Conservation (phyloP, 805 yeast species). For the Blastobotrys attinorum region DNA sequence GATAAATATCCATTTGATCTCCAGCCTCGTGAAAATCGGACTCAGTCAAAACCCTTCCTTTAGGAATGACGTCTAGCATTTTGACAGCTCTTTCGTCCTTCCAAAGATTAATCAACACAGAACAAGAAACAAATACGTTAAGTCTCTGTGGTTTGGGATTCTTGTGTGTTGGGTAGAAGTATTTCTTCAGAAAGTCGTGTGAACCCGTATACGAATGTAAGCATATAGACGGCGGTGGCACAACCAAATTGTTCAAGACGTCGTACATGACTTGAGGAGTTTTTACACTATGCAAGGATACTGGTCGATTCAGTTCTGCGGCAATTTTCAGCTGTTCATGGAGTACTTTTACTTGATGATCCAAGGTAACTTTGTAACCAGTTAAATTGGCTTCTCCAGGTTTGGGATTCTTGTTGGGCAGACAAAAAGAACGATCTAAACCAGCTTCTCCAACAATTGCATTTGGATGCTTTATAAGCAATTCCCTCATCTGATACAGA, state of each 20-base stretch:
- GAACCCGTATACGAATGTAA: conserved; percentile 88
- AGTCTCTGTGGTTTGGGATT: conserved; percentile 7
- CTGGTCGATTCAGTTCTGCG: conserved; percentile 36
- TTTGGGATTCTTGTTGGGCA: conserved; percentile 53
- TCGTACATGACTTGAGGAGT: conserved; percentile 59
- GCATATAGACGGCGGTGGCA: conserved; percentile 37
- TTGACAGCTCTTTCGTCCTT: conserved; percentile 26
- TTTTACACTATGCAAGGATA: conserved; percentile 81
- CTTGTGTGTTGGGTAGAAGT: conserved; percentile 17
- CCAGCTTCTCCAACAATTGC: conserved; percentile 86
- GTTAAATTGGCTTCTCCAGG: conserved; percentile 34
- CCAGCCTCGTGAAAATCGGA: conserved; percentile 40
- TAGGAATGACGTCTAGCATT: conserved; percentile 31
- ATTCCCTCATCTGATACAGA: conserved; percentile 27
- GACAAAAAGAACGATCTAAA: conserved; percentile 63
- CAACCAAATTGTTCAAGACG: conserved; percentile 22
- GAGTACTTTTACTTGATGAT: conserved; percentile 59
- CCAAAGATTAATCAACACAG: conserved; percentile 40
- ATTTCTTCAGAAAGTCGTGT: conserved; percentile 38
- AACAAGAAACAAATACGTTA: conserved; percentile 44
- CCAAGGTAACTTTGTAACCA: conserved; percentile 48
- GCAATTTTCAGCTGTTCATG: conserved; percentile 50
- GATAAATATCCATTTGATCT: conserved; percentile 17
- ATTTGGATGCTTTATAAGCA: conserved; percentile 26
- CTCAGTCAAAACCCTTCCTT: conserved; percentile 38